These are phyloP conservation scores for Talaromyces piceae DNA, from an alignment of 2,329 filamentous ascomycete species.

Conservation along the genomic window DNA sequence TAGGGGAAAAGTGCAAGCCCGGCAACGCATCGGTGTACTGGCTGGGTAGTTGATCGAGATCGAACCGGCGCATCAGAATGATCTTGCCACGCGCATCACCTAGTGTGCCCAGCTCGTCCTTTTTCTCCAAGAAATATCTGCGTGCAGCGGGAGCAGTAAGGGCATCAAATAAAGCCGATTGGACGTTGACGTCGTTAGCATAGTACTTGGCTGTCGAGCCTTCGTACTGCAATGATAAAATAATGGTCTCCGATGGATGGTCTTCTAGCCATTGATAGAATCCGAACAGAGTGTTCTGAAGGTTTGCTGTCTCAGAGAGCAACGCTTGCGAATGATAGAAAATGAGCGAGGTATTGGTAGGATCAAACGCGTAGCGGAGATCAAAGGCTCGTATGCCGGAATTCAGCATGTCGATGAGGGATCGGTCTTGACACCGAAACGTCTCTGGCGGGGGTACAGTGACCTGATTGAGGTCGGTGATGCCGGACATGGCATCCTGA, in stretches of 20 bases:
- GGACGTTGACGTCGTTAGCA: conserved; percentile 29
- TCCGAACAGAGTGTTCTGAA: conserved; percentile 41
- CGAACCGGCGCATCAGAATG: conserved; percentile 41
- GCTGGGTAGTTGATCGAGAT: conserved; percentile 32
- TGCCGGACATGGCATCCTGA: conserved; percentile 32
- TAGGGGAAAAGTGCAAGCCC: conserved; percentile 42
- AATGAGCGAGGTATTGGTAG: conserved; percentile 38
- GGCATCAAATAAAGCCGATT: conserved; percentile 30
- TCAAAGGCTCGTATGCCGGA: conserved; percentile 46
- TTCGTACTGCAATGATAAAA: conserved; percentile 45
- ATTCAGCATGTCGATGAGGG: conserved; percentile 36
- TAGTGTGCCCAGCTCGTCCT: conserved; percentile 29
- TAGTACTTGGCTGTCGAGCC: conserved; percentile 15
- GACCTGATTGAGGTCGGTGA: conserved; percentile 35
- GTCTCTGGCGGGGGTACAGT: conserved; percentile 19
- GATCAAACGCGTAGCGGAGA: conserved; percentile 43
- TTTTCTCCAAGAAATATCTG: conserved; percentile 34
- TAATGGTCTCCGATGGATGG: conserved; percentile 40
- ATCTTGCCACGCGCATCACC: conserved; percentile 33
- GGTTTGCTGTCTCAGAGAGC: conserved; percentile 36
- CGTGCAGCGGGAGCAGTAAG: conserved; percentile 35
- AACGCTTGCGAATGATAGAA: conserved; percentile 45
- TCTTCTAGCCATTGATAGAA: conserved; percentile 44
- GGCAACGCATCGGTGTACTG: conserved; percentile 33
- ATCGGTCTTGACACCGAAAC: conserved; percentile 39